Percentiles rank a stretch among this genome's conserved stretches.
Conservation (phyloP, 768 basidiomycete species). For the Auricularia sp. region DNA sequence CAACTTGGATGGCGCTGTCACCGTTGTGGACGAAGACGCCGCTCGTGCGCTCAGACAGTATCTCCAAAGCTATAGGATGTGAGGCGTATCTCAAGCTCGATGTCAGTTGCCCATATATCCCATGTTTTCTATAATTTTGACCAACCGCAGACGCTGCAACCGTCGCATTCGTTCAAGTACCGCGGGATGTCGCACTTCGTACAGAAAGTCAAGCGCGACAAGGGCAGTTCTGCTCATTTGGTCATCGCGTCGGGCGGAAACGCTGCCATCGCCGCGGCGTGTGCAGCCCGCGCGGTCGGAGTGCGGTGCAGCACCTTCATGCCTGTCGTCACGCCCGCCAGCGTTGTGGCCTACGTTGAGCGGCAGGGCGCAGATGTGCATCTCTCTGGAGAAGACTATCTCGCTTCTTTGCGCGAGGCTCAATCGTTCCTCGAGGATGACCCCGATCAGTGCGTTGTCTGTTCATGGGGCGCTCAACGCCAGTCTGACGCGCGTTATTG, state of each 20-base stretch:
- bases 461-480: neutral
- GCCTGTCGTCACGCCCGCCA: conserved; percentile 32
- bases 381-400: conserved; percentile 47
- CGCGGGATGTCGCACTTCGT: conserved; percentile 59
- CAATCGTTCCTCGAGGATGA: conserved; percentile 33
- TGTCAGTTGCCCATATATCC: conserved; percentile 27
- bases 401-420: conserved; percentile 47
- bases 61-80: conserved; percentile 43
- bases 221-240: conserved; percentile 48
- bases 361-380: conserved; percentile 47
- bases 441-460: conserved; percentile 39
- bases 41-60: conserved; percentile 45
- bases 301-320: conserved; percentile 60
- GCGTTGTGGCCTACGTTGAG: conserved; percentile 25
- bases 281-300: conserved; percentile 43
- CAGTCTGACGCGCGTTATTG: conserved; percentile 2
- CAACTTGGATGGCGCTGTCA: too few relatives aligned
- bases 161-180: conserved; percentile 67
- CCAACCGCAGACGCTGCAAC: conserved; percentile 50
- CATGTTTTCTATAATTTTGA: neutral
- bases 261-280: conserved; percentile 64
- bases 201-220: conserved; percentile 35
- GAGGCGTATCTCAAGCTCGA: conserved; percentile 65
- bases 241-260: conserved; percentile 73
- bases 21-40: conserved; percentile 54